Base-by-base conservation (phyloP, 1,284 basidiomycete genomes). In the Trametes versicolor region DNA sequence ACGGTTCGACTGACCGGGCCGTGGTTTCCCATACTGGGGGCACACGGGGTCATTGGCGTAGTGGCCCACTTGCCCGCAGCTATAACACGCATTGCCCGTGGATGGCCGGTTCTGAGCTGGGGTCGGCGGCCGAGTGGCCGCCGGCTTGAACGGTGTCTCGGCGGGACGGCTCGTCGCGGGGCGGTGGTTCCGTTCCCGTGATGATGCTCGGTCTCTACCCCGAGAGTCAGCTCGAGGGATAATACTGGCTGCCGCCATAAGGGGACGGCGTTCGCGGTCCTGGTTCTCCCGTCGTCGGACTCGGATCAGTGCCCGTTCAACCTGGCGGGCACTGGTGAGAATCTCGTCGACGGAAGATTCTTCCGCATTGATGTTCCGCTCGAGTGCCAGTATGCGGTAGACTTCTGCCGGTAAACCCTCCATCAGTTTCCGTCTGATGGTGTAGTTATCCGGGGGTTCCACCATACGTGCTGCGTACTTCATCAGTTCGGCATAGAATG, bases 51-150 rank as follows among this genome's bases (percentile, higher is more conserved):
- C 63, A 19, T 19, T 27, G 5, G 29, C 21, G 19, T 53, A 64
- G 29, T 64, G 63, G 6, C 63, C 63, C 4, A 23, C 10, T n/a
- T 64, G 17, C 0, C 63, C 37, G 27, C 62, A 63, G 1, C 49
- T 56, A 17, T 29, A 62, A 39, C 60, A 62, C 10, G 51, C 32
- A 8, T 48, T 37, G 58, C 23, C 21, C 9, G 8, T 27, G 25
- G 23, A 7, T n/a, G n/a, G n/a, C n/a, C n/a, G n/a, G n/a, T n/a
- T n/a, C n/a, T n/a, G n/a, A n/a, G n/a, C n/a, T n/a, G n/a, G n/a
- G n/a, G n/a, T n/a, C n/a, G n/a, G n/a, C n/a, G n/a, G n/a, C n/a
- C n/a, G n/a, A n/a, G n/a, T n/a, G n/a, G n/a, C n/a, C n/a, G n/a
- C n/a, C n/a, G n/a, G n/a, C n/a, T n/a, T n/a, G n/a, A n/a, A n/a